These are phyloP conservation scores for Nakaseomyces uthaithaninus DNA, from an alignment of 1,139 yeast species.

Conservation along the genomic window DNA sequence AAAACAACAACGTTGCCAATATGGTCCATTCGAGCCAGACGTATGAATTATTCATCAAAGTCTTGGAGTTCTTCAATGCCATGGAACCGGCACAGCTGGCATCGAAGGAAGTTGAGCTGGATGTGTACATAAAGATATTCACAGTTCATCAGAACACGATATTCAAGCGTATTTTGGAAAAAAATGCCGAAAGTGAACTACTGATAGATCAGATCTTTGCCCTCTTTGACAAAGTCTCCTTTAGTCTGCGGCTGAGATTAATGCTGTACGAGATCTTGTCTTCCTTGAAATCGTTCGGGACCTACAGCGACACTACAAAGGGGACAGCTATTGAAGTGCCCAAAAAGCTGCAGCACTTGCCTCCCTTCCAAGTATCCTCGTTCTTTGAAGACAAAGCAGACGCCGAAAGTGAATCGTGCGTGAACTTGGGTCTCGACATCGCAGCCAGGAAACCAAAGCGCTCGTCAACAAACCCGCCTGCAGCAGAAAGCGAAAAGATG, in stretches of 20 bases:
- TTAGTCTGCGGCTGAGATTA: conserved; percentile 47
- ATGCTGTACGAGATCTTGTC: conserved; percentile 55
- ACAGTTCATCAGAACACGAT: conserved; percentile 27
- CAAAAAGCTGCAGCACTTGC: conserved; percentile 19
- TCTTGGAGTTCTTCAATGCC: conserved; percentile 14
- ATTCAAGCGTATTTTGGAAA: conserved; percentile 18
- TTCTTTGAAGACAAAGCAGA: conserved; percentile 14
- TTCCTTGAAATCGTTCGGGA: conserved; percentile 40
- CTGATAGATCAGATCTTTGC: conserved; percentile 18
- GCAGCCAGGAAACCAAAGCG: conserved; percentile 2
- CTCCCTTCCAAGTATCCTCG: conserved; percentile 32
- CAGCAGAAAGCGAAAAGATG: conserved; percentile 4
- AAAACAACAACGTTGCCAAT: conserved; percentile 9
- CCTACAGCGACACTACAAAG: conserved; percentile 14
- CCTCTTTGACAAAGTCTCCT: conserved; percentile 27
- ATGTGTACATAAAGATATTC: conserved; percentile 24
- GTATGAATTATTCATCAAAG: conserved; percentile 14
- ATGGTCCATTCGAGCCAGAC: conserved; percentile 15
- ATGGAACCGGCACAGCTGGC: conserved; percentile 13
- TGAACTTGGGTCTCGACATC: conserved; percentile 13
- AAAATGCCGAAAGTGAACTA: conserved; percentile 9
- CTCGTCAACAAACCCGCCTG: conserved; percentile 1
- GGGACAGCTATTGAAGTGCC: conserved; percentile 15
- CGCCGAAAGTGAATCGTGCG: not conserved
- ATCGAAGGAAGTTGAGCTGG: conserved; percentile 16